These are phyloP conservation scores for Microsporum ferrugineum DNA, from an alignment of 2,329 filamentous ascomycete species.

Conservation along the genomic window DNA sequence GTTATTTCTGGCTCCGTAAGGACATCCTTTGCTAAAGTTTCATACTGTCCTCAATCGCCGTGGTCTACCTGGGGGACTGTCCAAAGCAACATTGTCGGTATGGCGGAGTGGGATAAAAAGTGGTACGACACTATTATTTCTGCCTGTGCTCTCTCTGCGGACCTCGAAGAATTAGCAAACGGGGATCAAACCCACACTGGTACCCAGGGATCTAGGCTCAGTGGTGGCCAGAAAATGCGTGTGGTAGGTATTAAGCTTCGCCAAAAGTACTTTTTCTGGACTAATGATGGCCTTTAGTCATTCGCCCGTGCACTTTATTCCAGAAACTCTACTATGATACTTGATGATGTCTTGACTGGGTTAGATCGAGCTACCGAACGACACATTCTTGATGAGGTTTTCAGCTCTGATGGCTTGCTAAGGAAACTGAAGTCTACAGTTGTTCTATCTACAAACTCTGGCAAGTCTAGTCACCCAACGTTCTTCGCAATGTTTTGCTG, in stretches of 20 bases:
- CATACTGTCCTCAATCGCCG: slow-evolving; percentile 5
- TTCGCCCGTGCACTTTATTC: slow-evolving; percentile 3
- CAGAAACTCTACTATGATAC: background rate
- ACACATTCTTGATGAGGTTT: slow-evolving; percentile 48
- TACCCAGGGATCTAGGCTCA: slow-evolving; percentile 51
- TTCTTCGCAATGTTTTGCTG: slow-evolving; percentile 34
- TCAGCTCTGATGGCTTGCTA: slow-evolving; percentile 58
- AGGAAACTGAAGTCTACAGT: slow-evolving; percentile 63
- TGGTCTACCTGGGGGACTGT: slow-evolving; percentile 2
- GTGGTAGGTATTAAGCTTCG: slow-evolving; percentile 60
- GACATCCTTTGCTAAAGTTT: background rate
- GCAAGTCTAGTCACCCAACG: slow-evolving; percentile 65
- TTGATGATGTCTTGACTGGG: slow-evolving; percentile 1
- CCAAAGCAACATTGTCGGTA: slow-evolving; percentile 28
- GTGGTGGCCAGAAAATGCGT: slow-evolving; percentile 50
- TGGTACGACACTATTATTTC: slow-evolving; percentile 57
- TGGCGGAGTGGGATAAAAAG: slow-evolving; percentile 49
- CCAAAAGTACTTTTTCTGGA: slow-evolving; percentile 47
- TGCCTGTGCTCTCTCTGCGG: slow-evolving; percentile 50
- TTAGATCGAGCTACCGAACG: slow-evolving; percentile 43
- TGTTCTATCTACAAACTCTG: slow-evolving; percentile 69
- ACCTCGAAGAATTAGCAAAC: slow-evolving; percentile 52
- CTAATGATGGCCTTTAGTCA: background rate
- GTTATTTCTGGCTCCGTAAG: background rate
- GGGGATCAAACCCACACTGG: slow-evolving; percentile 52